Evolutionary conservation across 2,329 filamentous ascomycete species (phyloP), one percentile per base, ranked within the genome.

Genomic region (Botrytis fabae): DNA sequence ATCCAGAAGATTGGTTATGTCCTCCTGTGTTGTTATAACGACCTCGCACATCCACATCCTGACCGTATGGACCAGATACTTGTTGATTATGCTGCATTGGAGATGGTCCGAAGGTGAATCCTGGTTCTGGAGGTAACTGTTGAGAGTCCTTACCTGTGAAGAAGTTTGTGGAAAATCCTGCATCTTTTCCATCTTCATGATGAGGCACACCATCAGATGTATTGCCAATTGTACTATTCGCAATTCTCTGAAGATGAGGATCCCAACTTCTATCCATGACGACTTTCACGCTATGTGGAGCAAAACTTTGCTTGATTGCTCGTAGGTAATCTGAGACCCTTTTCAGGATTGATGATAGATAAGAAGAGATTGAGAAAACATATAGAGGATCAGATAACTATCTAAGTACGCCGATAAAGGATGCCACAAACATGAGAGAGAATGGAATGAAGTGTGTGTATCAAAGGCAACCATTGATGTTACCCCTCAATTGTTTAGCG

Each of bases 161-260:
- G 54, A 62, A 44, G 40, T 46, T 35, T 9, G 68, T n/a, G 10
- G 38, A n/a, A 61, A 62, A 61, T 32, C 35, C 40, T 32, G 42
- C 18, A 32, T 44, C 51, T 44, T 57, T 32, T 42, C 48, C 38
- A 57, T 69, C 38, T 57, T 57, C 65, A 69, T 18, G 35, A 57
- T 42, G 18, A 32, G 25, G 18, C 32, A 16, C 65, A 40, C 48
- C 10, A 38, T 18, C n/a, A 32, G 48, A 32, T 44, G 38, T 4
- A 32, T 57, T 25, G 8, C 61, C 70, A 25, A 51, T 73, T n/a
- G 75, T 72, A 78, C 78, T 72, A n/a, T 74, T 73, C 68, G 76
- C 64, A 61, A 78, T 77, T 16, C 74, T 75, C 65, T 79, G 78
- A 35, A 77, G 66, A 70, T 75, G 72, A 66, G 73, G 74, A 74